A percentile compares a stretch with the other conserved stretches of the same genome.
Conservation (phyloP, 495 filamentous ascomycete genomes). For the Podospora conica region DNA sequence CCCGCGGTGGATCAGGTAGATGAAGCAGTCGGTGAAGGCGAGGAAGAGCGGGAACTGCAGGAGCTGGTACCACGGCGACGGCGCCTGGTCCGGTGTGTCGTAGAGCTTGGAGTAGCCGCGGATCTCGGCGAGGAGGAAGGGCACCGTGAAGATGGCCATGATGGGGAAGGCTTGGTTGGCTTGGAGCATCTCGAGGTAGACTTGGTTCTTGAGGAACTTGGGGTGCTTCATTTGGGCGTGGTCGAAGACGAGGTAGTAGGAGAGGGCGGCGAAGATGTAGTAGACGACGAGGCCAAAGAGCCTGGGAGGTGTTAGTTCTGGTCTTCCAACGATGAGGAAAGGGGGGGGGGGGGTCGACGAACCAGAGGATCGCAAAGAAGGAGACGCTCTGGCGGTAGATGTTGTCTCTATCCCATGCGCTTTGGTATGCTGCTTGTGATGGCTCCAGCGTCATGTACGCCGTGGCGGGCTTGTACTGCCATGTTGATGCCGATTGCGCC, state of each 20-base stretch:
- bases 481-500: slow-evolving; percentile 31
- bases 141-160: slow-evolving; percentile 78
- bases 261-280: slow-evolving; percentile 75
- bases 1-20: slow-evolving; percentile 93
- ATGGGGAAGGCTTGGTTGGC: slow-evolving; percentile 65
- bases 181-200: slow-evolving; percentile 78
- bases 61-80: slow-evolving; percentile 69
- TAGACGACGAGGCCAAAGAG: slow-evolving; percentile 79
- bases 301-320: slow-evolving; percentile 42
- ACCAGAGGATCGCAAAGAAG: slow-evolving; percentile 84
- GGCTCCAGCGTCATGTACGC: slow-evolving; percentile 64
- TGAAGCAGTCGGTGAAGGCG: slow-evolving; percentile 83
- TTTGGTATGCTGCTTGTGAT: slow-evolving; percentile 72
- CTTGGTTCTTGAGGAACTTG: slow-evolving; percentile 93
- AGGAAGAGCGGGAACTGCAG: slow-evolving; percentile 91
- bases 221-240: slow-evolving; percentile 84
- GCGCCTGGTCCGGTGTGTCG: slow-evolving; percentile 64
- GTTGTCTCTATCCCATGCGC: slow-evolving; percentile 73
- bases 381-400: slow-evolving; percentile 69
- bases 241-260: slow-evolving; percentile 91
- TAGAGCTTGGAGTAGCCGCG: slow-evolving; percentile 85
- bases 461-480: slow-evolving; percentile 68
- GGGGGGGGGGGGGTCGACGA: slow-evolving; percentile 23
- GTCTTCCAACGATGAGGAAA: neutral
- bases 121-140: slow-evolving; percentile 79